Evolutionary conservation across 768 basidiomycete genomes (phyloP).

Genomic region (Gymnopilus junonius): DNA sequence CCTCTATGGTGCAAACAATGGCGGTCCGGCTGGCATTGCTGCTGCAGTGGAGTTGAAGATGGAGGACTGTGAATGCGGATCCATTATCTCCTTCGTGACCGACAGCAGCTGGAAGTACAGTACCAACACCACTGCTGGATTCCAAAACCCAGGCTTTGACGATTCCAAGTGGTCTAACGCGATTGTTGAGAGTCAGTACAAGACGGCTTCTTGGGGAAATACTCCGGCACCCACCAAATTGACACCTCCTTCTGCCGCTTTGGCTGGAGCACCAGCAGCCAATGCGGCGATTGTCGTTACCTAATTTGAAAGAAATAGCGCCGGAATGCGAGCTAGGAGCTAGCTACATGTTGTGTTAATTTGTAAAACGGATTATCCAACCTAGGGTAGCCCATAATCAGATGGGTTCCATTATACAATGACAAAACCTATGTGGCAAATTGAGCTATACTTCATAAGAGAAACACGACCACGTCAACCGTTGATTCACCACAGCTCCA

Average conservation of each 20-base stretch:
- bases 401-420: too few species aligned
- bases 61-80: conserved; percentile 14
- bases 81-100: conserved; percentile 20
- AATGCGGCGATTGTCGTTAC: not conserved
- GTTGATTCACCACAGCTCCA: too few species aligned
- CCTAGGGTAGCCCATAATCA: too few species aligned
- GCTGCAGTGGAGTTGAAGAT: conserved; percentile 4
- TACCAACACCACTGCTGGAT: conserved; percentile 16
- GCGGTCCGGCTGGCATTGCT: conserved; percentile 13
- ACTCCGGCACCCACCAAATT: conserved; percentile 26
- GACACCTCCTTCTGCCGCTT: not conserved
- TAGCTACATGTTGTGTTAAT: too few species aligned
- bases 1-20: conserved; percentile 25
- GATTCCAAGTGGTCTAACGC: conserved; percentile 24
- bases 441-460: too few species aligned
- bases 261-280: conserved; percentile 1
- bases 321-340: not conserved
- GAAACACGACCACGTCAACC: too few species aligned
- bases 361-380: not conserved
- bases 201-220: conserved; percentile 27
- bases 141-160: conserved; percentile 21
- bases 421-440: too few species aligned
- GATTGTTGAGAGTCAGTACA: conserved; percentile 23
- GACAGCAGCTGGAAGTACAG: conserved; percentile 31
- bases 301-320: not conserved